Base-by-base conservation (phyloP, 768 basidiomycete genomes). In the Naganishia kalamii region DNA sequence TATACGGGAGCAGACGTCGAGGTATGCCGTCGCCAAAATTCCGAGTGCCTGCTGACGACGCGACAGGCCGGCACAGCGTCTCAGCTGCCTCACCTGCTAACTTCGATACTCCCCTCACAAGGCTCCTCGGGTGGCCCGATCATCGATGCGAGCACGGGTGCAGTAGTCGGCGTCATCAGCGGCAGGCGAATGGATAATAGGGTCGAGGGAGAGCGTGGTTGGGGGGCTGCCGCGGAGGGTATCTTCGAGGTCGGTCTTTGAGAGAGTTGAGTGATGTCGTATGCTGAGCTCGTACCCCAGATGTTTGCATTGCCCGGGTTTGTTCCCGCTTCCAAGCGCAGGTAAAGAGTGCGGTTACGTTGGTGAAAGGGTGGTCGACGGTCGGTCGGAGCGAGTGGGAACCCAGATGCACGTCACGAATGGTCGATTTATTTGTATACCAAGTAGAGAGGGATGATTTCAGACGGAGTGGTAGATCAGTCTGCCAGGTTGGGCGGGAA, bases 111-210 rank as follows among this genome's bases (percentile, higher is more conserved):
- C 8, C 87, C 87, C 13, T 83, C 84, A 0, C 80, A 82, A 1
- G 87, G 87, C 7, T 86, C 86, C 21, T 87, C 86, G 63, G 87
- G 87, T 4, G 87, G 86, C 0, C 87, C 87, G 0, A 83, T 88
- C 62, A 78, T 88, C 8, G 84, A 86, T 63, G 81, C 82, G 67
- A 80, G 83, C 66, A 83, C 77, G 30, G 86, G 86, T 4, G 82
- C 85, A 0, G 86, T 88, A 3, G 80, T 88, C 1, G 87, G 87
- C 0, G 78, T 88, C 17, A 81, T 86, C 70, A 79, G 85, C 10
- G 87, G 86, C 15, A 82, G 83, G 37, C 80, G 83, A 69, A 84
- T 85, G 82, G 82, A 84, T 63, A 85, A 79, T 67, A 73, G 81
- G 6, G 77, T 85, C 4, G 82, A 84, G 68, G 85, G 85, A 15